A percentile compares a stretch with the other conserved stretches of the same genome.
These are phyloP conservation scores for Heritiera littoralis DNA, from an alignment of 345 rosid species.

Conservation along the genomic window DNA sequence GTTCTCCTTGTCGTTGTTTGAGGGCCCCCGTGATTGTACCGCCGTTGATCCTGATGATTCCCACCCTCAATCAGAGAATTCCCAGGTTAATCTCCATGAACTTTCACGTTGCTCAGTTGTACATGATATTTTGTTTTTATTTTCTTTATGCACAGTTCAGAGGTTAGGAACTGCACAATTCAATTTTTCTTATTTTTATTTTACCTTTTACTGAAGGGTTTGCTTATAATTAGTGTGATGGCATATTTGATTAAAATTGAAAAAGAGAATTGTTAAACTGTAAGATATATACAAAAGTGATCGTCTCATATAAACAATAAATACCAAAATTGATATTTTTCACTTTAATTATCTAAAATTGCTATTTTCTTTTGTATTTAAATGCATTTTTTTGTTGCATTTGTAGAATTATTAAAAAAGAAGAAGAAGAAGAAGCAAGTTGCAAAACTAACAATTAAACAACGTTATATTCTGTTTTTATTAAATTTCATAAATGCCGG, in stretches of 20 bases:
- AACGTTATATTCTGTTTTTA: not conserved
- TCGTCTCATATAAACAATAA: not conserved
- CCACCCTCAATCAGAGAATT: not conserved
- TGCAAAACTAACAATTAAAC: not conserved
- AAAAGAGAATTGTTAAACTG: not conserved
- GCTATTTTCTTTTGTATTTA: not conserved
- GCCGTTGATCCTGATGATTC: conserved; percentile 13
- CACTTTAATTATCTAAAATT: not conserved
- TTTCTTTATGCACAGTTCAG: not conserved
- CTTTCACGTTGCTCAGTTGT: not conserved
- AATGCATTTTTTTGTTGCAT: not conserved
- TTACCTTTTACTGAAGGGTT: not conserved
- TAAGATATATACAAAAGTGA: not conserved
- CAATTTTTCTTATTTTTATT: not conserved
- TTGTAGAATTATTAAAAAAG: not conserved
- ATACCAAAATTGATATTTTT: not conserved
- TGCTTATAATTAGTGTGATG: not conserved
- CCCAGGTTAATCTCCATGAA: conserved; percentile 12
- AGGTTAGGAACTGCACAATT: not conserved
- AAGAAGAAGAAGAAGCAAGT: no score
- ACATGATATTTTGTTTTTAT: not conserved
- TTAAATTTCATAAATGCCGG: not conserved
- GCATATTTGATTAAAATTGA: not conserved
- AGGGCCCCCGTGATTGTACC: conserved; percentile 23
- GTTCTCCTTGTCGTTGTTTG: conserved; percentile 23